A percentile compares a stretch with the other conserved stretches of the same genome.
Conservation (phyloP, 225 moss, liverwort and hornwort species). For the Sphagnum tenellum region DNA sequence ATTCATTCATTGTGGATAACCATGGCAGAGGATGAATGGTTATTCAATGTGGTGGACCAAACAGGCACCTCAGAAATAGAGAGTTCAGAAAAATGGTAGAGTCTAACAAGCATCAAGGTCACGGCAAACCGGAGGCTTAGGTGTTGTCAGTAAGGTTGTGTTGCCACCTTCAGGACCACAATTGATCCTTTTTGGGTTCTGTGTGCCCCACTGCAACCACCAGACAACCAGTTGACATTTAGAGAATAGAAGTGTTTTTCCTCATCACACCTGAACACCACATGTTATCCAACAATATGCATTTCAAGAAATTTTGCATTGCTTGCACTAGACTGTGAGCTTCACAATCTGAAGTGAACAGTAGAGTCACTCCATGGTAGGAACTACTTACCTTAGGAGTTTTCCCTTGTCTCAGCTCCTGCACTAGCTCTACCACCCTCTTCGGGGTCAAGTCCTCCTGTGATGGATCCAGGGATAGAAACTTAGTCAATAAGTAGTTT, state of each 20-base stretch:
- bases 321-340: no score
- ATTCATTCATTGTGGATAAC: no score
- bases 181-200: conserved; percentile 54
- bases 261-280: background rate
- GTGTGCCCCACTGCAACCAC: conserved; percentile 72
- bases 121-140: conserved; percentile 58
- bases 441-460: conserved; percentile 91
- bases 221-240: background rate
- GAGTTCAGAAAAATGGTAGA: no score
- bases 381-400: conserved; percentile 47
- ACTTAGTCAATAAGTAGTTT: background rate
- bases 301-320: no score
- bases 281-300: background rate
- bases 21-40: no score
- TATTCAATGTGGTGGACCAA: no score
- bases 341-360: no score
- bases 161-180: conserved; percentile 79
- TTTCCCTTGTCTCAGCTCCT: conserved; percentile 69
- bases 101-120: conserved; percentile 65
- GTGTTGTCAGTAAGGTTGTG: conserved; percentile 58
- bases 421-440: conserved; percentile 68
- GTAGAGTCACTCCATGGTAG: background rate
- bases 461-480: conserved; percentile 1
- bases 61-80: no score
- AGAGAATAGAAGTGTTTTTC: background rate